A percentile compares a stretch with the other conserved stretches of the same genome.
phyloP scores from a whole-genome alignment of 306 rosid species.

The Citrullus amarus region DNA sequence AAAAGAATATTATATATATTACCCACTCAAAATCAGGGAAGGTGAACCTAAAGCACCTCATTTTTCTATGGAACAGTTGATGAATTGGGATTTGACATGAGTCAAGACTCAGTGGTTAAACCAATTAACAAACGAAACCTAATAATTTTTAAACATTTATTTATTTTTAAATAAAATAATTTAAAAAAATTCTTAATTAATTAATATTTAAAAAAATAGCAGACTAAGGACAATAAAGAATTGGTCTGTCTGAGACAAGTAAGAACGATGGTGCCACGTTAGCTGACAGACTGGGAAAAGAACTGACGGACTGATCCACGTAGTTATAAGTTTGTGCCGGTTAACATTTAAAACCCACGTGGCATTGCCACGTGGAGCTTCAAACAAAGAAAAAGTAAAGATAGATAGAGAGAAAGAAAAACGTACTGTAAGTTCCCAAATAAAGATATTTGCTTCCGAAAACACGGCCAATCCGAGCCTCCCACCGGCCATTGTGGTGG shows the following conservation, averaged over 20 bases:
- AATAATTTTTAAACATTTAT: not conserved
- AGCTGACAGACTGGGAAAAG: not conserved
- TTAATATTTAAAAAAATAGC: no score
- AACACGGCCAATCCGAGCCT: slow-evolving; percentile 92
- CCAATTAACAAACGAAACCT: not conserved
- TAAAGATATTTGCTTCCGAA: slow-evolving; percentile 87
- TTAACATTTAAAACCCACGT: not conserved
- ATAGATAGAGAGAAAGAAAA: not conserved
- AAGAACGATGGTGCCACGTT: not conserved
- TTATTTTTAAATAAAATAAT: no score
- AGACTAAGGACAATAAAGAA: not conserved
- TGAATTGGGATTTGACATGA: not conserved
- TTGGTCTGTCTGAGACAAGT: not conserved
- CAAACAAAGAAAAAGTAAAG: not conserved
- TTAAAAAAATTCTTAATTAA: no score
- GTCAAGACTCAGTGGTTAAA: not conserved
- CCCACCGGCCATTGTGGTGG: slow-evolving; percentile 97
- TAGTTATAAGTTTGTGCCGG: not conserved
- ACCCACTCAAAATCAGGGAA: not conserved
- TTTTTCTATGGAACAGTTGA: not conserved
- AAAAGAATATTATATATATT: no score
- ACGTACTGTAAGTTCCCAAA: slow-evolving; percentile 80
- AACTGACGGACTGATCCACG: not conserved
- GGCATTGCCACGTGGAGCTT: not conserved
- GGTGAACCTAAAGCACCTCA: not conserved